Evolutionary conservation across 2,329 filamentous ascomycete species (phyloP), one percentile per base, ranked within the genome.

Genomic region (Apiospora sp.): DNA sequence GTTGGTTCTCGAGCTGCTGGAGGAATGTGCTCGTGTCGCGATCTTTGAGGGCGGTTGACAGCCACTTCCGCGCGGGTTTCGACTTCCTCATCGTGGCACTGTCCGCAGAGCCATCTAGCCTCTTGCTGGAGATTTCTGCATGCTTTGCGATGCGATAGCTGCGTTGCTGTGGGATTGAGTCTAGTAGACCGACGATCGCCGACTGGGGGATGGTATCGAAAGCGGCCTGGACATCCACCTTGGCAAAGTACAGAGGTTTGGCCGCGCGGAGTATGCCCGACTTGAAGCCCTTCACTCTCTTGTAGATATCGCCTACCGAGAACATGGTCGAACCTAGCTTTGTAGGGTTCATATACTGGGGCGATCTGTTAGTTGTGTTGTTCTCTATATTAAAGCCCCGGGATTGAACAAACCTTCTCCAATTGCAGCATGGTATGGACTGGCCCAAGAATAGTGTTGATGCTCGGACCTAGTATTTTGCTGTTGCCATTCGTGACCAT

Each of bases 171-270:
- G 82, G 89, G 75, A 88, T 90, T 70, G 79, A 91, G 72, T 75
- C 81, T 75, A 97, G 88, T 37, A 98, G 85, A 34, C 86, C 80
- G 46, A 98, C 79, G 24, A 98, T 85, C 0, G 90, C 89, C 37
- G 88, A 83, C 80, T 98, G 96, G 0, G 96, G 96, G 64, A 99
- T 98, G 0, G 93, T 98, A 81, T 99, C 96, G 80, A 98, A 99
- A 77, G 96, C 97, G 2, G 94, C 91, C 80, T 94, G 90, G 27
- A 99, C 95, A 79, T 99, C 96, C 16, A 97, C 86, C 80, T 99
- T 99, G 73, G 92, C 95, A 82, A 98, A 97, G 82, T 93, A 98
- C 1, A 98, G 83, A 5, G 82, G 85, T 12, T 79, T 77, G 0
- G 82, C 77, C 0, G 75, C 74, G 1, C 81, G 72, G 0, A 82